A percentile compares a stretch with the other conserved stretches of the same genome.
These are phyloP conservation scores for Aspergillus spinulosporus DNA, from an alignment of 2,329 filamentous ascomycete genomes.

Conservation along the genomic window DNA sequence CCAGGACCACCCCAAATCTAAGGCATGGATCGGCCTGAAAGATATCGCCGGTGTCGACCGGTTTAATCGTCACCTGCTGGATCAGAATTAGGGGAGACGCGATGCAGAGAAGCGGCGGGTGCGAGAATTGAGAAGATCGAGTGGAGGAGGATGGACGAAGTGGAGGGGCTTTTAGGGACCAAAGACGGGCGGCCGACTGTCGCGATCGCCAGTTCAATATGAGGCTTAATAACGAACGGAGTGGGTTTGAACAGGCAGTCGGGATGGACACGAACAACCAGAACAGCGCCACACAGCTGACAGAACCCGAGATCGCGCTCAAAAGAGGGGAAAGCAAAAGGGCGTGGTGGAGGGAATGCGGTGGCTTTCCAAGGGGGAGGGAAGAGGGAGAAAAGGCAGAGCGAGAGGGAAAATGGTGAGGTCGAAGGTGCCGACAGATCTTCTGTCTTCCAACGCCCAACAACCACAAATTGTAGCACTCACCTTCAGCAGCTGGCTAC, in stretches of 20 bases:
- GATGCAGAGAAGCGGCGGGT: conserved; percentile 15
- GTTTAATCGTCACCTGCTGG: conserved; percentile 26
- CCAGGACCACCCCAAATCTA: conserved; percentile 29
- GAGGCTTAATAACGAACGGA: conserved; percentile 21
- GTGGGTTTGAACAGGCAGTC: neutral
- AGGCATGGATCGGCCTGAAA: conserved; percentile 37
- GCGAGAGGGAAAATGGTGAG: conserved; percentile 10
- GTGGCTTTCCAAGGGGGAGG: conserved; percentile 7
- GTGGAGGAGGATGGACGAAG: conserved; percentile 26
- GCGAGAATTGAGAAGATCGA: conserved; percentile 17
- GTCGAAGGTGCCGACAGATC: conserved; percentile 3
- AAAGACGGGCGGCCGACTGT: conserved; percentile 23
- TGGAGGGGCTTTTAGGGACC: conserved; percentile 38
- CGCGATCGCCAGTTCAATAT: conserved; percentile 27
- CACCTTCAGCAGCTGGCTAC: conserved; percentile 6
- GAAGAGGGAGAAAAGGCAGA: neutral
- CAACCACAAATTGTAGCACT: neutral
- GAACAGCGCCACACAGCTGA: conserved; percentile 21
- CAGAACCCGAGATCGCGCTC: neutral
- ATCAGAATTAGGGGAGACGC: conserved; percentile 14
- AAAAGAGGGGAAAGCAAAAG: conserved; percentile 27
- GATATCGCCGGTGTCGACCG: conserved; percentile 28
- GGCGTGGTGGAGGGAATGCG: conserved; percentile 25
- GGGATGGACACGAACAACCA: conserved; percentile 19
- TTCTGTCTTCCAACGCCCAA: neutral